Evolutionary conservation across 352 stramenopile species (phyloP), one percentile per base, ranked within the genome.

Genomic region (Pythium rhizo-oryzae): DNA sequence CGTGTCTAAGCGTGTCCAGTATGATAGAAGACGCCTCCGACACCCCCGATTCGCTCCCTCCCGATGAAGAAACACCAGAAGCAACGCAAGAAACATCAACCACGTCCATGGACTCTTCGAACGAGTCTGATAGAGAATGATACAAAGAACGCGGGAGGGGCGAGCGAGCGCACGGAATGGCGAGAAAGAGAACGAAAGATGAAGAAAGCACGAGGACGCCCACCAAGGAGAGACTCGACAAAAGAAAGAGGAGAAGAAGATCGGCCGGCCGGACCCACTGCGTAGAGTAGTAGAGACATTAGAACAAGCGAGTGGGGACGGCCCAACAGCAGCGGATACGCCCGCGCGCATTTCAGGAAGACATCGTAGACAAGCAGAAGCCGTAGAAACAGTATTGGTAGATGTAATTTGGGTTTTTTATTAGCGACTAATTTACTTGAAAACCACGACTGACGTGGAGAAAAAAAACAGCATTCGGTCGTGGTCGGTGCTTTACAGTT

Each of bases 1-100:
- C 84, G 88, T 52, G 91, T 93, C 39, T 75, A 71, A 54, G 18
- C 12, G 4, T 1, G 11, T 57, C 41, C 25, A 53, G n/a, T 63
- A 63, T 46, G 47, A 70, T 59, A 70, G 35, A 63, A 51, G 41
- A 47, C 13, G 41, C 41, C 41, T 47, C 37, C 13, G 37, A 4
- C 4, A 8, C 33, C 12, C 41, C 13, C 18, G 13, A 6, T 6
- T 33, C 28, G 28, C 28, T 47, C 18, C 9, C 41, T 47, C 41
- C 41, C 28, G 59, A 69, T 28, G 35, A 69, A 55, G 50, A 67
- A 47, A 47, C 41, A n/a, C 13, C 41, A 50, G 52, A 24, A 35
- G 24, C 35, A 41, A 52, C 19, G 18, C 37, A 62, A 39, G 6
- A 47, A 30, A 41, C 21, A 59, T 44, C 35, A 18, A 61, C n/a